Evolutionary conservation across 2,329 filamentous ascomycete genomes (phyloP), one percentile per base, ranked within the genome.

Genomic region (Monascus ruber): DNA sequence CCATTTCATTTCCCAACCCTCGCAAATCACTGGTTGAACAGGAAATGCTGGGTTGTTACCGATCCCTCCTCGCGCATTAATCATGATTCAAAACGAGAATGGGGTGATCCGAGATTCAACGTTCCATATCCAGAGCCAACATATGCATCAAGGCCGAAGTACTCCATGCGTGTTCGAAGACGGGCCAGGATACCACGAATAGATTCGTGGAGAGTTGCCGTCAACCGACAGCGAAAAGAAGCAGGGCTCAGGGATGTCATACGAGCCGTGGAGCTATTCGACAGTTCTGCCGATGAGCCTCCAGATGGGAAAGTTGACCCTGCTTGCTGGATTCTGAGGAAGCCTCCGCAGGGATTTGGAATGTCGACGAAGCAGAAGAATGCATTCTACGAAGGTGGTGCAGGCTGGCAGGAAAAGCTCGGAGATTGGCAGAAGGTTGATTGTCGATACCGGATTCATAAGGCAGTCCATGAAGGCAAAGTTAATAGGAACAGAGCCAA

Each of bases 11-110:
- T 65, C 39, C 49, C 58, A 24, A 42, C 62, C 24, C 53, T 65
- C 32, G 55, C 61, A 27, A 65, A 64, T 35, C 63, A 65, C 40
- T 66, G 63, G 62, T 37, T 66, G n/a, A 66, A 64, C 38, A 52
- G 44, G 32, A 49, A 57, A 27, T 65, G 62, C 1, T 65, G 61
- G 62, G 35, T 61, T 17, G 60, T 66, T 26, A 51, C 55, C 32
- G 62, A 65, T 40, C 60, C 63, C 6, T 44, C 55, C n/a, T 64
- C 59, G 26, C 53, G 63, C 37, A 51, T 62, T 25, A 41, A 56
- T 5, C 48, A 43, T 5, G 48, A 62, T 31, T 44, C 45, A 25
- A 57, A 56, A 43, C 50, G 62, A 27, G 42, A 40, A 9, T 45
- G 53, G 31, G 63, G 63, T 26, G 60, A 65, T 41, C 58, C 62